Evolutionary conservation across 805 yeast species (phyloP).

Genomic region (Torulaspora quercuum): DNA sequence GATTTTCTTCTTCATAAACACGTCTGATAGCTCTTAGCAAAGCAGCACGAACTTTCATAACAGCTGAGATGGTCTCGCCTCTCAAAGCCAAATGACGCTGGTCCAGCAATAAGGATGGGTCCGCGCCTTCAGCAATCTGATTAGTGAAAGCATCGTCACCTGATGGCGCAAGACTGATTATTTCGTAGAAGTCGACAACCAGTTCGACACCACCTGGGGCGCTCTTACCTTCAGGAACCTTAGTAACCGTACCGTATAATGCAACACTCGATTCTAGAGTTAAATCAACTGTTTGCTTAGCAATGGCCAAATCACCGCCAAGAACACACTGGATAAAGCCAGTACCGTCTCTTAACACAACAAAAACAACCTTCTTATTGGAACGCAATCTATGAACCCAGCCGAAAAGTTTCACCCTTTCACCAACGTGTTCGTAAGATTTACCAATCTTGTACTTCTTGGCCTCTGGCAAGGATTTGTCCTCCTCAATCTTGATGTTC

Average conservation of each 20-base stretch:
- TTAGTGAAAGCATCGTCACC: conserved; percentile 95
- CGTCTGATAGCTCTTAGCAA: conserved; percentile 71
- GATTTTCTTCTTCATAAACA: conserved; percentile 67
- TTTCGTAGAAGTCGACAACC: conserved; percentile 81
- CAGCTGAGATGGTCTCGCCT: conserved; percentile 90
- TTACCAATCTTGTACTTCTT: conserved; percentile 59
- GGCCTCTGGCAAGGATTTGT: conserved; percentile 68
- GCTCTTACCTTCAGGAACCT: conserved; percentile 90
- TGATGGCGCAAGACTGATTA: conserved; percentile 90
- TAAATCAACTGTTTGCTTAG: conserved; percentile 76
- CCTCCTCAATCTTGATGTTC: conserved; percentile 71
- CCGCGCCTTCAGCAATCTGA: conserved; percentile 90
- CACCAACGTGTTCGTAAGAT: conserved; percentile 53
- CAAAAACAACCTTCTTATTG: conserved; percentile 87
- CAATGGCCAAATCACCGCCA: conserved; percentile 87
- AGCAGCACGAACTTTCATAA: conserved; percentile 90
- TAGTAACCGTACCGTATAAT: conserved; percentile 73
- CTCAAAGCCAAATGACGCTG: conserved; percentile 94
- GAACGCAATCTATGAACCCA: conserved; percentile 95
- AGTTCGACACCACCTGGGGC: conserved; percentile 98
- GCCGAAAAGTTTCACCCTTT: conserved; percentile 78
- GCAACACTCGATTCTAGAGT: conserved; percentile 85
- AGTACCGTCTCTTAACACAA: conserved; percentile 92
- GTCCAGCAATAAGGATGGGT: conserved; percentile 87
- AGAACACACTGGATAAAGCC: conserved; percentile 87